Conservation (phyloP, 371 early-diverging fungal species). For the Cokeromyces recurvatus region DNA sequence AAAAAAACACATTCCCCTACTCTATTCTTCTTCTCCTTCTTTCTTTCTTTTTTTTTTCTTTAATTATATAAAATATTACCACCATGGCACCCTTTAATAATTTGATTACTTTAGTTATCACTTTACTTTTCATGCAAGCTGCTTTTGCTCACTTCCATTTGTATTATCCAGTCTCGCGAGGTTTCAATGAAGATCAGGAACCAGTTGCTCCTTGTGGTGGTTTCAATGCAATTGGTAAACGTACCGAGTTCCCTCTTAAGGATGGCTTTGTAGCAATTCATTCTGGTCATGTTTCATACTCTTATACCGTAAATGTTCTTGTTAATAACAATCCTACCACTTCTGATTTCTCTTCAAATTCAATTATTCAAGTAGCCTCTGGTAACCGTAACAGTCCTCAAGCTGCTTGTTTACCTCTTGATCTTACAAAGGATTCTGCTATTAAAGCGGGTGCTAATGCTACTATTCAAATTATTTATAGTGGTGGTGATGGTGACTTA, state of each 20-base stretch:
- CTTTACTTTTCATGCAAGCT: slow-evolving; percentile 2
- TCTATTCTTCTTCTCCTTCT: background rate
- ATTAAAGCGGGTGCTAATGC: slow-evolving; percentile 45
- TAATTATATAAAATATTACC: too few relatives aligned
- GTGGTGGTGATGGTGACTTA: slow-evolving; percentile 53
- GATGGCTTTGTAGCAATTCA: slow-evolving; percentile 49
- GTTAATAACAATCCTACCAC: slow-evolving; percentile 38
- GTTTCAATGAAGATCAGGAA: slow-evolving; percentile 46
- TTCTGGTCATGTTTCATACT: slow-evolving; percentile 42
- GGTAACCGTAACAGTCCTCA: slow-evolving; percentile 39
- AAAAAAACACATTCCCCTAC: too few relatives aligned
- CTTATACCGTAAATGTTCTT: slow-evolving; percentile 40
- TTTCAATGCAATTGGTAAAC: slow-evolving; percentile 29
- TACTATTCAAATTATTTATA: slow-evolving; percentile 52
- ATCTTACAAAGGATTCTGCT: slow-evolving; percentile 23
- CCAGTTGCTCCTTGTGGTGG: slow-evolving; percentile 52
- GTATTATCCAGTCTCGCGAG: slow-evolving; percentile 50
- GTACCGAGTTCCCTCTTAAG: slow-evolving; percentile 43
- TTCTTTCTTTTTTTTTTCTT: background rate
- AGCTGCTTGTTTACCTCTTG: slow-evolving; percentile 38
- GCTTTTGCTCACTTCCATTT: slow-evolving; percentile 46
- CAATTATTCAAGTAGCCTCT: slow-evolving; percentile 12
- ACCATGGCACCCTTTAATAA: background rate
- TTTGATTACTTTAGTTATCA: too few relatives aligned
- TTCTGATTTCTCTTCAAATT: slow-evolving; percentile 21